Evolutionary conservation across 176 grass and related monocot genomes (phyloP).

Genomic region (bread wheat (Triticum aestivum)): IWGSC_CS_RefSeq_v2.1 NC_057799.1:39023304-39023803

Average conservation of each 20-base stretch:
- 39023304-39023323: background rate
- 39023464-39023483: conserved; percentile 29
- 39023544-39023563: conserved; percentile 41
- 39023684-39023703: background rate
- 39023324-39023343: background rate
- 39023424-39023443: conserved; percentile 9
- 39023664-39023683: background rate
- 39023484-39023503: background rate
- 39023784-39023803: conserved; percentile 87
- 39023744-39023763: conserved; percentile 90
- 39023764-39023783: conserved; percentile 91
- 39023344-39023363: background rate
- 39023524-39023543: conserved; percentile 11
- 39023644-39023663: conserved; percentile 13
- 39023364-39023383: background rate
- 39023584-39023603: background rate
- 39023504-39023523: background rate
- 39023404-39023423: background rate
- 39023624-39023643: conserved; percentile 33
- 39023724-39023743: conserved; percentile 51
- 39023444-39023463: conserved; percentile 7
- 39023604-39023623: background rate
- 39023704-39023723: conserved; percentile 43
- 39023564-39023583: background rate
- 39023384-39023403: background rate